A percentile compares a stretch with the other conserved stretches of the same genome.
Evolutionary conservation across 805 yeast species (phyloP).

Genomic region (Myxozyma monticola): DNA sequence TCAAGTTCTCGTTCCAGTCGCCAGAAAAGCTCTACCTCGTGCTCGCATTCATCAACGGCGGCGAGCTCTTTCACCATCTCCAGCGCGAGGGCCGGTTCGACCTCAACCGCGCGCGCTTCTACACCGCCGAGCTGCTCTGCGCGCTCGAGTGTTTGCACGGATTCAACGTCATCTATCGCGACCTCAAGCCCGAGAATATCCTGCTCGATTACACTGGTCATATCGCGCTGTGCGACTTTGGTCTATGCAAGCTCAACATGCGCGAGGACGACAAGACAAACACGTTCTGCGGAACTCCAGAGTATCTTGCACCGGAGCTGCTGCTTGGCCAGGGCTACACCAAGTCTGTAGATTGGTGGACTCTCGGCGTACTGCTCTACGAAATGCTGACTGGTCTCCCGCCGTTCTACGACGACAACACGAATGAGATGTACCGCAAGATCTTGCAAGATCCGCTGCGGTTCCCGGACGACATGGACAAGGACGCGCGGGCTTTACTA

Average conservation of each 20-base stretch:
- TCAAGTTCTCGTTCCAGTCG: slow-evolving; percentile 94
- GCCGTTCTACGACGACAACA: slow-evolving; percentile 94
- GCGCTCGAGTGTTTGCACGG: slow-evolving; percentile 92
- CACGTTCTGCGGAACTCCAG: slow-evolving; percentile 98
- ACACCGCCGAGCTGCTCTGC: slow-evolving; percentile 88
- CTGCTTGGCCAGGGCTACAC: slow-evolving; percentile 91
- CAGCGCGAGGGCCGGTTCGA: slow-evolving; percentile 89
- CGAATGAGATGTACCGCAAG: slow-evolving; percentile 89
- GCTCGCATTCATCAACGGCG: slow-evolving; percentile 92
- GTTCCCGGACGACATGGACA: slow-evolving; percentile 85
- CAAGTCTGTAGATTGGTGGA: slow-evolving; percentile 98
- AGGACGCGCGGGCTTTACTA: slow-evolving; percentile 79
- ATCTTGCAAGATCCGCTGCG: slow-evolving; percentile 84
- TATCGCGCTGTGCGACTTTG: slow-evolving; percentile 96
- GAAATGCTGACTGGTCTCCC: slow-evolving; percentile 98
- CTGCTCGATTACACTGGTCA: slow-evolving; percentile 94
- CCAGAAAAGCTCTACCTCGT: slow-evolving; percentile 93
- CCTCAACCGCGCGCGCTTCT: slow-evolving; percentile 84
- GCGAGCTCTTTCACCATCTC: slow-evolving; percentile 91
- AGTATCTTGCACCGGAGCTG: slow-evolving; percentile 93
- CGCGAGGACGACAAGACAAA: slow-evolving; percentile 51
- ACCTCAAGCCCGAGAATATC: slow-evolving; percentile 94
- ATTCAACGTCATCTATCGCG: slow-evolving; percentile 90
- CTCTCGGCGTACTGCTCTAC: slow-evolving; percentile 86
- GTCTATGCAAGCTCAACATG: slow-evolving; percentile 95